phyloP scores from a whole-genome alignment of 2,329 filamentous ascomycete genomes.

The Fusarium fracticaudum region DNA sequence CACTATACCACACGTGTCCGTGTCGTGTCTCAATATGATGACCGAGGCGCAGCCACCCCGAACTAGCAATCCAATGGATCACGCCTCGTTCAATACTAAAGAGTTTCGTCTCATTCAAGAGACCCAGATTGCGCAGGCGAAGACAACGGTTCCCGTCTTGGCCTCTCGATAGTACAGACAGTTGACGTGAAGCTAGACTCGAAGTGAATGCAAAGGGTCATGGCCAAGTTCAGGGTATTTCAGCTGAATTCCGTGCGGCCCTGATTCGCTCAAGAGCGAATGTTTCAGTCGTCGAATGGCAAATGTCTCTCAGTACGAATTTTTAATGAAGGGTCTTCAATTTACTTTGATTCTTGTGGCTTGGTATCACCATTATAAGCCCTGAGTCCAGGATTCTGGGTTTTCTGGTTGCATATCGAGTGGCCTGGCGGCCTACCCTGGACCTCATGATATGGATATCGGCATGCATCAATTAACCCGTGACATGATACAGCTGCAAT shows the following conservation, averaged over 20 bases:
- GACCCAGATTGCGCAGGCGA: slow-evolving; percentile 2
- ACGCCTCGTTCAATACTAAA: slow-evolving; percentile 7
- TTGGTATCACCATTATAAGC: slow-evolving; percentile 7
- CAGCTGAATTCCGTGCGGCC: background rate
- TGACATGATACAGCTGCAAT: background rate
- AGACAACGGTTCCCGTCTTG: slow-evolving; percentile 28
- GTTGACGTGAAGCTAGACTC: background rate
- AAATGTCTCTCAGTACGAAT: background rate
- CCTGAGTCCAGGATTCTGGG: background rate
- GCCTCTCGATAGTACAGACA: slow-evolving; percentile 4
- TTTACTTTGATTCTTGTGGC: background rate
- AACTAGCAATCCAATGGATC: slow-evolving; percentile 4
- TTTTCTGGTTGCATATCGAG: background rate
- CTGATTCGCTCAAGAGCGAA: background rate
- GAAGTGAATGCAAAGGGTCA: slow-evolving; percentile 1
- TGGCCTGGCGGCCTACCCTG: background rate
- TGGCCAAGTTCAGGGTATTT: slow-evolving; percentile 4
- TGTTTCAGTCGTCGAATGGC: background rate
- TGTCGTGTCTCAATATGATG: background rate
- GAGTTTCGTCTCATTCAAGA: background rate
- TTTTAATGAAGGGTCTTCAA: slow-evolving; percentile 6
- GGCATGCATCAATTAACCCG: background rate
- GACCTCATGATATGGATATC: background rate
- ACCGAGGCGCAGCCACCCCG: background rate
- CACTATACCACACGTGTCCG: slow-evolving; percentile 5